Evolutionary conservation across 495 filamentous ascomycete genomes (phyloP), one percentile per base, ranked within the genome.

Genomic region (Aspergillus diversus): DNA sequence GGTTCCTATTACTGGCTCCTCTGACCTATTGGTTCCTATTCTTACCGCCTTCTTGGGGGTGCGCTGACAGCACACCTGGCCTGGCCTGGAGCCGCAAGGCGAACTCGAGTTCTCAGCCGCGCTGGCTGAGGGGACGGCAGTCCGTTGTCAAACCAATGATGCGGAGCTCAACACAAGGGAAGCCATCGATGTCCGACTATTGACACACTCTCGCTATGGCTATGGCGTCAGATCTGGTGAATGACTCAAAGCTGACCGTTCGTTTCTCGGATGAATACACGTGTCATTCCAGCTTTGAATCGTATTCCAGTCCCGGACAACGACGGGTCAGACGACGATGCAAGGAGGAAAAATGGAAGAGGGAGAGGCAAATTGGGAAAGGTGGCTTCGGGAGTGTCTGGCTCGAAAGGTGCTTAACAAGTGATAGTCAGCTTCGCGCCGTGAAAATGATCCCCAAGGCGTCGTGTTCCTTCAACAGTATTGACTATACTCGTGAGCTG

Each of bases 161-260:
- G 21, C 21, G 21, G 21, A 27, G 21, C 21, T 27, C 2, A 27
- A 27, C 21, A 27, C 1, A 2, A 2, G 21, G 2, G 21, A 27
- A 27, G 2, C 21, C 21, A 2, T 2, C 21, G 1, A 27, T 27
- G 21, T 27, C 21, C 21, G 21, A 2, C 21, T 27, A 27, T 27
- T 27, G 21, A 27, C 21, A 27, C 21, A 27, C 1, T 27, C 21
- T 2, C 21, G 21, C 21, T 1, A 27, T 27, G 1, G 2, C 1
- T 27, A 63, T 56, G 39, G 39, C 39, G 8, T 43, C 39, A 43
- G 39, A 43, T 15, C 39, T 43, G 8, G 39, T 43, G 8, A 43
- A 43, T 43, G 39, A 43, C 39, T 43, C 39, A 43, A 43, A 43
- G 39, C 15, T 43, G 39, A 43, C 39, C 15, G 39, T 43, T 9